Percentiles rank a stretch among this genome's conserved stretches.
Evolutionary conservation across 208 protist genomes (phyloP).

Genomic region (Crithidia bombi): DNA sequence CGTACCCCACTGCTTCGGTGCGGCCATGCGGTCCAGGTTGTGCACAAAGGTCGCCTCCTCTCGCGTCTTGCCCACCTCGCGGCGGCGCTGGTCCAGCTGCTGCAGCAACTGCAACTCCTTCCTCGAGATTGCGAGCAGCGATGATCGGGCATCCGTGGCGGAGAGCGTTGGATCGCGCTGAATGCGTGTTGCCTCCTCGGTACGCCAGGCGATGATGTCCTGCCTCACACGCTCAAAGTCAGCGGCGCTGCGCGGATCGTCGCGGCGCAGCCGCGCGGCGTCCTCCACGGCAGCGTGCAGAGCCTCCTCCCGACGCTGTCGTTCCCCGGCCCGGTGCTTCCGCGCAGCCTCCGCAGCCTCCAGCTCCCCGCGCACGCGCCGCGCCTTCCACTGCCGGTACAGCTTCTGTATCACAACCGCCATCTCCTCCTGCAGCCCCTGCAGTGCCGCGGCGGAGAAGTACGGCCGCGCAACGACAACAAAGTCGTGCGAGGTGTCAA

Average conservation of each 20-base stretch:
- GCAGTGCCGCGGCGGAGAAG: constrained; percentile 80
- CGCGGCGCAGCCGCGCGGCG: constrained; percentile 86
- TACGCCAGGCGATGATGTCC: constrained; percentile 92
- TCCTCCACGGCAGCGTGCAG: constrained; percentile 68
- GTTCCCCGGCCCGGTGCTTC: constrained; percentile 56
- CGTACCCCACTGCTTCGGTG: constrained; percentile 85
- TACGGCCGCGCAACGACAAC: constrained; percentile 85
- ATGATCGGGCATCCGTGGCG: constrained; percentile 56
- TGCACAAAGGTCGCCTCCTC: constrained; percentile 64
- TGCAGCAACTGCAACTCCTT: constrained; percentile 96
- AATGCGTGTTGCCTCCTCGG: constrained; percentile 82
- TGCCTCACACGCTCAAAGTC: constrained; percentile 95
- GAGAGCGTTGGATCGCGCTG: constrained; percentile 48
- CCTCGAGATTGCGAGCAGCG: constrained; percentile 90
- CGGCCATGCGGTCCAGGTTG: constrained; percentile 77
- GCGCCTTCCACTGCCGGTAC: constrained; percentile 94
- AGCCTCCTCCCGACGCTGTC: constrained; percentile 67
- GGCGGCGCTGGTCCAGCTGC: constrained; percentile 94
- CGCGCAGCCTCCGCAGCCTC: constrained; percentile 59
- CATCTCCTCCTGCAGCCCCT: constrained; percentile 68
- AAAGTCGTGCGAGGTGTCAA: constrained; percentile 71
- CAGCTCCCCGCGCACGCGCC: constrained; percentile 65
- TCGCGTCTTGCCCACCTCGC: constrained; percentile 62
- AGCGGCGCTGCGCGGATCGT: constrained; percentile 84
- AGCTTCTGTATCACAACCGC: constrained; percentile 92